phyloP scores from a whole-genome alignment of 108 stramenopile species.

The Skeletonema costatum region DNA sequence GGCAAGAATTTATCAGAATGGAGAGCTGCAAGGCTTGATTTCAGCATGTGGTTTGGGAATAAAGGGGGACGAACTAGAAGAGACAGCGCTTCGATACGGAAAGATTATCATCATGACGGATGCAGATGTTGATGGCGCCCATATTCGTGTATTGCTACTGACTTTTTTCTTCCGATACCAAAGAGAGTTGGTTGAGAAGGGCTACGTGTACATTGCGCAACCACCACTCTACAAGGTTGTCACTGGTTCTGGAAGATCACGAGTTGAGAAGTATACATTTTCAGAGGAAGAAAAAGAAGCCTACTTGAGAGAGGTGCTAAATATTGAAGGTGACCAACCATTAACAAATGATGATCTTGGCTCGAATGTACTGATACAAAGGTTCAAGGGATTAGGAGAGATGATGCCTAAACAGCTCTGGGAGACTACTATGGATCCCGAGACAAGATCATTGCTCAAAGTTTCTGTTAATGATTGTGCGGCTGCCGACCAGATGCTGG shows the following conservation, averaged over 20 bases:
- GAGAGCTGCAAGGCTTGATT: conserved; percentile 91
- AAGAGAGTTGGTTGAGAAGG: conserved; percentile 86
- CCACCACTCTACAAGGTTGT: conserved; percentile 95
- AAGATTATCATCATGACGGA: conserved; percentile 96
- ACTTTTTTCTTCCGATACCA: conserved; percentile 96
- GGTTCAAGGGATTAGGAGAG: conserved; percentile 93
- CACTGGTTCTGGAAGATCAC: conserved; percentile 58
- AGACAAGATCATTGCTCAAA: conserved; percentile 72
- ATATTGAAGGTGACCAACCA: conserved; percentile 33
- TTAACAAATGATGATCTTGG: conserved; percentile 46
- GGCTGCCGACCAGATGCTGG: conserved; percentile 82
- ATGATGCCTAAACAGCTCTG: conserved; percentile 97
- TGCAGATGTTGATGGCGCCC: conserved; percentile 97
- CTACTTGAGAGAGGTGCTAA: conserved; percentile 48
- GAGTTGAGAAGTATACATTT: conserved; percentile 69
- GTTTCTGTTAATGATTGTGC: conserved; percentile 90
- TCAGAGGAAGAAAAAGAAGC: conserved; percentile 66
- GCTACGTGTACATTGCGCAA: conserved; percentile 93
- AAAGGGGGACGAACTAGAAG: conserved; percentile 87
- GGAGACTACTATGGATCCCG: conserved; percentile 96
- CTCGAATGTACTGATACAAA: conserved; percentile 72
- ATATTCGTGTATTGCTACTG: conserved; percentile 93
- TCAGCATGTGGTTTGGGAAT: conserved; percentile 91
- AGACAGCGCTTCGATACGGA: conserved; percentile 73
- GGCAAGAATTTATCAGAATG: conserved; percentile 92